phyloP scores from a whole-genome alignment of 169 alveolate genomes.

The Cryptosporidium tyzzeri region DNA sequence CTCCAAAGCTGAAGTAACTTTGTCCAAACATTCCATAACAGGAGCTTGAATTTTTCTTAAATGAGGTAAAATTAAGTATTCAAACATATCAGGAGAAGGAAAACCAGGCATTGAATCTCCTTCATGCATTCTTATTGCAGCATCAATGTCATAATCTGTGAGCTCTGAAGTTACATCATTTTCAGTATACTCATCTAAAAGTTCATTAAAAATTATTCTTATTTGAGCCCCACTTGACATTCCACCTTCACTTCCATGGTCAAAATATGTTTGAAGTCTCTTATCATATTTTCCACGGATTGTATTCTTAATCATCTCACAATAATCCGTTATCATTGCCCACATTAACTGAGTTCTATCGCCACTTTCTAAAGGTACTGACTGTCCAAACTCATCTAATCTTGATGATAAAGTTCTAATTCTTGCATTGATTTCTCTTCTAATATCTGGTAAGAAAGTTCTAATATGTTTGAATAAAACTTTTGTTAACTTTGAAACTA shows the following conservation, averaged over 20 bases:
- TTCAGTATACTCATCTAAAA: slow-evolving; percentile 90
- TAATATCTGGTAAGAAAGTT: slow-evolving; percentile 95
- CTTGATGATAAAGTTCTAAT: slow-evolving; percentile 81
- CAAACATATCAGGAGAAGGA: slow-evolving; percentile 97
- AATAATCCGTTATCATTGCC: slow-evolving; percentile 98
- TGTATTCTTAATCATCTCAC: slow-evolving; percentile 94
- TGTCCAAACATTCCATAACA: slow-evolving; percentile 85
- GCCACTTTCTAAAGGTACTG: slow-evolving; percentile 91
- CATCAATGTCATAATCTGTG: slow-evolving; percentile 94
- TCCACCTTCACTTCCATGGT: slow-evolving; percentile 81
- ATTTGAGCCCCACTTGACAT: slow-evolving; percentile 89
- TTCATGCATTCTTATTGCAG: slow-evolving; percentile 96
- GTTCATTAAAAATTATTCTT: slow-evolving; percentile 90
- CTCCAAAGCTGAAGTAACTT: slow-evolving; percentile 89
- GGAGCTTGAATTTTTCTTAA: slow-evolving; percentile 92
- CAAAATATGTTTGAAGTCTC: slow-evolving; percentile 85
- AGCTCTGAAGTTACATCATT: slow-evolving; percentile 86
- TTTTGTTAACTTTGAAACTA: slow-evolving; percentile 94
- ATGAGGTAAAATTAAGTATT: slow-evolving; percentile 94
- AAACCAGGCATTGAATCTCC: slow-evolving; percentile 99
- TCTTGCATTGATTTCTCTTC: slow-evolving; percentile 89
- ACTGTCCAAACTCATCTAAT: slow-evolving; percentile 91
- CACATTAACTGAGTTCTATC: slow-evolving; percentile 95
- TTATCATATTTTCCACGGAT: slow-evolving; percentile 95
- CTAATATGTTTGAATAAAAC: slow-evolving; percentile 95